These are phyloP conservation scores for Crotalaria pallida DNA, from an alignment of 306 rosid genomes.

Conservation along the genomic window DNA sequence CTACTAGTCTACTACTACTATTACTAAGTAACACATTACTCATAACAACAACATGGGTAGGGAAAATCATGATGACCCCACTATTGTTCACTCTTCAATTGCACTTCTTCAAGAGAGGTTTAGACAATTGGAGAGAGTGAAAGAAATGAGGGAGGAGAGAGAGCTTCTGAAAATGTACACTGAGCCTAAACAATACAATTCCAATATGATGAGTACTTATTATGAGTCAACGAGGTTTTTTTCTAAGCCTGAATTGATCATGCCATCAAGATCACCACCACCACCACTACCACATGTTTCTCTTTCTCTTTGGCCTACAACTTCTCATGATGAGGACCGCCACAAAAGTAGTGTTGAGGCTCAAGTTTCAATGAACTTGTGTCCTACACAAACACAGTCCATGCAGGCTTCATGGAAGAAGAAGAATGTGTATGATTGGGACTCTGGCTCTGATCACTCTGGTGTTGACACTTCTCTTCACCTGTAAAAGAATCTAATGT, in stretches of 20 bases:
- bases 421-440: conserved; percentile 28
- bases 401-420: conserved; percentile 27
- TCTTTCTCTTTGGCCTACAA: conserved; percentile 60
- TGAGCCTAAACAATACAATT: conserved; percentile 33
- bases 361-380: conserved; percentile 29
- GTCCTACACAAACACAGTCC: conserved; percentile 28
- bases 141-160: conserved; percentile 79
- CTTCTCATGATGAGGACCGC: conserved; percentile 14
- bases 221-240: conserved; percentile 25
- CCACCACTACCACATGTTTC: conserved; percentile 51
- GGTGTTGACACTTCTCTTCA: conserved; percentile 92
- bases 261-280: conserved; percentile 23
- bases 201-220: conserved; percentile 7
- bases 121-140: conserved; percentile 69
- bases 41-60: conserved; percentile 39
- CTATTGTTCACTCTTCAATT: conserved; percentile 57
- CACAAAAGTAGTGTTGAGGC: conserved; percentile 10
- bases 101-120: conserved; percentile 89
- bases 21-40: background rate
- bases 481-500: conserved; percentile 37
- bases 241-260: conserved; percentile 32
- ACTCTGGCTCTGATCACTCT: conserved; percentile 30
- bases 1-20: background rate
- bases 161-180: conserved; percentile 44
- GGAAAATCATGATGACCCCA: conserved; percentile 38